phyloP scores from a whole-genome alignment of 192 early-diverging fungal species.

The Coemansia sp. region DNA sequence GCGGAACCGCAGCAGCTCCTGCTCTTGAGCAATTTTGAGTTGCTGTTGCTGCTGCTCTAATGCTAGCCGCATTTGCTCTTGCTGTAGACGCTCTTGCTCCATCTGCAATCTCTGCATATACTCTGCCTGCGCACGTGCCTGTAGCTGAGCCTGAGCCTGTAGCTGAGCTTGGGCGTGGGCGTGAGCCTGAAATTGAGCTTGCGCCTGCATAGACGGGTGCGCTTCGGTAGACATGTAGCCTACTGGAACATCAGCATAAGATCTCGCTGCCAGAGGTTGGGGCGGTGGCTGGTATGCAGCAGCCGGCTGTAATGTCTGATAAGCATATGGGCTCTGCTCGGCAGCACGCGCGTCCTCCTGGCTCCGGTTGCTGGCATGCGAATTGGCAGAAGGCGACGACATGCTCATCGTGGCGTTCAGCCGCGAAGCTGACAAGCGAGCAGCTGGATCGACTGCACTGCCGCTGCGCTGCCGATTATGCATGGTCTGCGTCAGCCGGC shows the following conservation, averaged over 20 bases:
- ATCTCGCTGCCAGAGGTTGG: not conserved
- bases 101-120: slow-evolving; percentile 28
- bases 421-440: slow-evolving; percentile 32
- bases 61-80: slow-evolving; percentile 29
- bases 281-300: not conserved
- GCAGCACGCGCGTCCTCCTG: slow-evolving; percentile 17
- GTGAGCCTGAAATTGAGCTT: slow-evolving; percentile 16
- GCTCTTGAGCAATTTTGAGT: slow-evolving; percentile 35
- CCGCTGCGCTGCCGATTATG: slow-evolving; percentile 54
- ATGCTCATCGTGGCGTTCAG: slow-evolving; percentile 17
- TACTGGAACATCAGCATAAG: slow-evolving; percentile 3
- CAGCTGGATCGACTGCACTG: slow-evolving; percentile 33
- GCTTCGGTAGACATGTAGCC: slow-evolving; percentile 15
- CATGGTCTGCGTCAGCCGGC: slow-evolving; percentile 48
- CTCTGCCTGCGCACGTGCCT: slow-evolving; percentile 34
- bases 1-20: slow-evolving; percentile 40
- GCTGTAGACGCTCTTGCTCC: slow-evolving; percentile 24
- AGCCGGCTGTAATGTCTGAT: slow-evolving; percentile 2
- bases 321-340: slow-evolving; percentile 9
- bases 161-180: slow-evolving; percentile 24
- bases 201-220: slow-evolving; percentile 6
- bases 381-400: slow-evolving; percentile 33
- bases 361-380: slow-evolving; percentile 30
- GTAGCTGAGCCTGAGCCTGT: slow-evolving; percentile 16
- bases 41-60: slow-evolving; percentile 44